Base-by-base conservation (phyloP, 768 basidiomycete genomes). In the Leccinum variicolor region DNA sequence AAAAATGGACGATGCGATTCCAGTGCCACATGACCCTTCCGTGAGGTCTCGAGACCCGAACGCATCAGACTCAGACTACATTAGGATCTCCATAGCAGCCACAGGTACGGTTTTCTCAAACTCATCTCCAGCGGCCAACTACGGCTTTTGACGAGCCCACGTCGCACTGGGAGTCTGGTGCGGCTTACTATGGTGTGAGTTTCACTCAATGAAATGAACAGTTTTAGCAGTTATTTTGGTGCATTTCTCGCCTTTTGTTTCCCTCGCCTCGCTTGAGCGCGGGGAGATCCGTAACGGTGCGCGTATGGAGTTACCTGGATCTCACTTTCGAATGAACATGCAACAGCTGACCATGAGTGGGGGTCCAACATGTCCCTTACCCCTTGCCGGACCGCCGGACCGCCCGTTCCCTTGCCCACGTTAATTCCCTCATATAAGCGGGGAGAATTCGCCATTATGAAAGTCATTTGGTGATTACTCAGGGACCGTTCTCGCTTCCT, bases 381-480 rank as follows among this genome's bases (percentile, higher is more conserved):
- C n/a, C 41, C 25, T 26, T 15, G 9, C 10, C 56, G 46, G 55
- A 9, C 56, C 55, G 34, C 23, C 56, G 58, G 58, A 21, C 58
- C 58, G 34, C 28, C 4, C 14, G 15, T 45, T n/a, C 17, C 50
- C 19, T 28, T 28, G 26, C 19, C 50, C 58, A n/a, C 41, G 9
- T 2, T 8, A 19, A 17, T 5, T 34, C 39, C 39, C 54, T 39
- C 15, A 41, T 48, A 52, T 58, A 59, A 57, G 48, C 41, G 14
- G 15, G 14, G 46, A 29, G 3, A 41, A 34, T 3, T 7, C 14
- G 8, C 21, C 15, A 17, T 21, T 15, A 39, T 39, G 54, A n/a
- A 33, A 55, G 26, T 6, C 19, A 33, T 14, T 15, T 10, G 23
- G 26, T 41, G 11, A 6, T 39, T 4, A 23, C n/a, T n/a, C 31